phyloP scores from a whole-genome alignment of 23 red algal genomes.

The Agarophyton chilense region DNA sequence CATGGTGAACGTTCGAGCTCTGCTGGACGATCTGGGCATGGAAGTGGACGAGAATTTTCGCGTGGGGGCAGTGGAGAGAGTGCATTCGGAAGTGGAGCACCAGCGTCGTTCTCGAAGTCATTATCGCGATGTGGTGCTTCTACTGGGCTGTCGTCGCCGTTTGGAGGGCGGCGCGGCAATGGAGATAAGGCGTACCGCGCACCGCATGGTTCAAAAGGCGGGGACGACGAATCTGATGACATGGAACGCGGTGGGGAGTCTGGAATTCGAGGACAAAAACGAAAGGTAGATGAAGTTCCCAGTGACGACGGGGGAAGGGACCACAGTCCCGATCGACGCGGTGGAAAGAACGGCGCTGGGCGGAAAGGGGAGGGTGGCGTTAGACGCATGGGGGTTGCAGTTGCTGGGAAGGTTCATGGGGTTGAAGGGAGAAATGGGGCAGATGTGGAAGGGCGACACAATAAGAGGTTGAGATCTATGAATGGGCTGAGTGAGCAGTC shows the following conservation, averaged over 20 bases:
- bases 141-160: not conserved
- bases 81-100: slow-evolving; percentile 5
- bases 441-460: not conserved
- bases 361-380: not conserved
- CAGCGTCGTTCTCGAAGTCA: slow-evolving; percentile 24
- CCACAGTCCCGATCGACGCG: not conserved
- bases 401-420: not conserved
- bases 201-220: not conserved
- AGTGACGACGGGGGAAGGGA: not conserved
- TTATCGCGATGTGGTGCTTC: not conserved
- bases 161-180: not conserved
- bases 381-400: not conserved
- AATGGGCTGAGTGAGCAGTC: slow-evolving; percentile 21
- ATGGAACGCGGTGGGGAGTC: not conserved
- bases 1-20: slow-evolving; percentile 5
- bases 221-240: not conserved
- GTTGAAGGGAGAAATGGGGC: not conserved
- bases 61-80: not conserved
- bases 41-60: not conserved
- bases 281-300: not conserved
- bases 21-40: not conserved
- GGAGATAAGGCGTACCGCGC: not conserved
- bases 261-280: not conserved
- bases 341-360: not conserved
- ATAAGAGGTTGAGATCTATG: slow-evolving; percentile 14